Base-by-base conservation (phyloP, 2,329 filamentous ascomycete genomes). In the Chaetomium strumarium region DNA sequence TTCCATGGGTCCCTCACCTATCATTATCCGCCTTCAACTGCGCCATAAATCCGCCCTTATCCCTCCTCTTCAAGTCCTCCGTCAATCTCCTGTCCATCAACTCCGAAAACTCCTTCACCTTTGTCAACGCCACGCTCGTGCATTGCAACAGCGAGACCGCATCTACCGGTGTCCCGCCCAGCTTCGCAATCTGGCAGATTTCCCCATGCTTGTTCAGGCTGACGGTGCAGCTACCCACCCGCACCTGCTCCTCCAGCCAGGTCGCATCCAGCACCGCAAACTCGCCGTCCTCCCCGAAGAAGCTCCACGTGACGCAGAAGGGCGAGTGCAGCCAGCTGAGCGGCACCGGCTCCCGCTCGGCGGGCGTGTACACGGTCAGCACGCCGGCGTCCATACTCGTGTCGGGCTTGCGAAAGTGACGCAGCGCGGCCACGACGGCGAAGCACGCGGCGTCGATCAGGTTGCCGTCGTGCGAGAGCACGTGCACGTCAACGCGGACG, bases 241-340 rank as follows among this genome's bases (percentile, higher is more conserved):
- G 76, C 52, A 90, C 75, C 67, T 90, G 85, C 71, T 93, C 88
- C 71, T 93, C 88, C 37, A 88, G 69, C 67, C 83, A 75, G 40
- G 78, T 86, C 2, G 87, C 79, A 68, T 93, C 88, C n/a, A 88
- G 67, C 49, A 91, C 64, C 40, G 88, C 79, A 13, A 85, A 77
- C 60, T 87, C 85, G 5, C 84, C 88, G 34, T 85, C 81, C 30
- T 86, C 78, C 64, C 81, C 76, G 69, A 87, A 96, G 66, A 90
- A 92, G 63, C 84, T 88, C 70, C 95, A 95, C 0, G 90, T 95
- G 42, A 96, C 78, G 66, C 91, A 95, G 50, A 96, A 85, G 1
- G 93, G 93, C 61, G 89, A 87, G 71, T 97, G 93, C 59, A 96
- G 80, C 75, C 96, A 89, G 62, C 88, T 90, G 56, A 99, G 76